These are phyloP conservation scores for Acanthamoeba castellanii DNA, from an alignment of 208 protist species.

Conservation along the genomic window DNA sequence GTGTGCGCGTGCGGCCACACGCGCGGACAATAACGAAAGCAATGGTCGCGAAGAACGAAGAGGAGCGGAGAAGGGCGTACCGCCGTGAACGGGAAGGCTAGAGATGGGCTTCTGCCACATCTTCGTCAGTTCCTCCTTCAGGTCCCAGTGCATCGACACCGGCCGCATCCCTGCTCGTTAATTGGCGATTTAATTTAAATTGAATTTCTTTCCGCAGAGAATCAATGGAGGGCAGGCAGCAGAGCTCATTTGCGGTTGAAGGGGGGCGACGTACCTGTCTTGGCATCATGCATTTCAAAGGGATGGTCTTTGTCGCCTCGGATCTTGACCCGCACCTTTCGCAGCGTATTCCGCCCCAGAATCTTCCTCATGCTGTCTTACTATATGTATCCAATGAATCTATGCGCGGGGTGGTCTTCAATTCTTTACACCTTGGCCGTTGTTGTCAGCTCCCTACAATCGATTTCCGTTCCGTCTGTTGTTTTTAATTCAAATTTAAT, in stretches of 20 bases:
- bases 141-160: slow-evolving; percentile 56
- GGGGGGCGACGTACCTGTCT: not conserved
- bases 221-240: too few species aligned
- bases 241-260: too few species aligned
- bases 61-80: not conserved
- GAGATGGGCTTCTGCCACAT: slow-evolving; percentile 49
- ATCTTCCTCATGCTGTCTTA: slow-evolving; percentile 41
- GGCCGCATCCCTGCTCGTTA: slow-evolving; percentile 9
- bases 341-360: slow-evolving; percentile 45
- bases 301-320: slow-evolving; percentile 11
- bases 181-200: not conserved
- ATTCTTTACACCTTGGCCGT: not conserved
- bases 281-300: not conserved
- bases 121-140: slow-evolving; percentile 43
- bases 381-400: not conserved
- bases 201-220: not conserved
- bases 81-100: slow-evolving; percentile 32
- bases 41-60: not conserved
- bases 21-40: not conserved
- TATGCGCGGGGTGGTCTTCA: too few species aligned
- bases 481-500: not conserved
- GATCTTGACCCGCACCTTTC: slow-evolving; percentile 33
- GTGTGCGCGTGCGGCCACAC: not conserved
- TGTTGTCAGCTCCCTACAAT: too few species aligned
- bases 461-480: too few species aligned